Base-by-base conservation (phyloP, 371 early-diverging fungal species). In the Amoeboaphelidium protococcarum region DNA sequence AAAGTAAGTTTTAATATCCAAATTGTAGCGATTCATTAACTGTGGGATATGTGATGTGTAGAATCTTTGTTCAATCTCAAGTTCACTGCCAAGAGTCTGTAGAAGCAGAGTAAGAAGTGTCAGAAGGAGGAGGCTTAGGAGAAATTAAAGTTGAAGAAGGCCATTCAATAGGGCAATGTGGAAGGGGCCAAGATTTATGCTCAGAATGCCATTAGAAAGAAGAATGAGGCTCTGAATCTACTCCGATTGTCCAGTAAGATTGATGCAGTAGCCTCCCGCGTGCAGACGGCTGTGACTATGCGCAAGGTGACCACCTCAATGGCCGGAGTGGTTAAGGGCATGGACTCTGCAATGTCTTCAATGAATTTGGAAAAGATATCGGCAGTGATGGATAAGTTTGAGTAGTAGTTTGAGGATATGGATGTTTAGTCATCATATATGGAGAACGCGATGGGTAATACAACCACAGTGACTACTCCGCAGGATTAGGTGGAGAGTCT, bases 271-370 rank as follows among this genome's bases (percentile, higher is more conserved):
- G 79, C 90, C 13, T 72, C 77, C 45, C 66, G 88, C 46, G 85
- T 92, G 10, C 88, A 90, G 57, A 90, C 89, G 2, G 91, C 92
- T 0, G 82, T 86, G 44, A 84, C 85, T 0, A 95, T 90, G 92
- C 71, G 81, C 44, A 68, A 70, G 54, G 78, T 80, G 49, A 56
- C 60, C 25, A 51, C 51, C 19, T 70, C 73, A 1, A 88, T 89
- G 86, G 73, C 76, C 2, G 69, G 62, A 41, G 84, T 88, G 12
- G 88, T 88, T 46, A 76, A 73, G 52, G 80, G 80, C 10, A 83
- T 91, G 81, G 89, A 89, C 48, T 72, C 66, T 59, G 88, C 87
- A 2, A 77, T 86, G 82, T 63, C 69, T 47, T 65, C 73, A 16
- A 88, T 89, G 88, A 84, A 89, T 53, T 66, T 91, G 23, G 89